Evolutionary conservation across 2,329 filamentous ascomycete species (phyloP).

Genomic region (Scytalidium lignicola): DNA sequence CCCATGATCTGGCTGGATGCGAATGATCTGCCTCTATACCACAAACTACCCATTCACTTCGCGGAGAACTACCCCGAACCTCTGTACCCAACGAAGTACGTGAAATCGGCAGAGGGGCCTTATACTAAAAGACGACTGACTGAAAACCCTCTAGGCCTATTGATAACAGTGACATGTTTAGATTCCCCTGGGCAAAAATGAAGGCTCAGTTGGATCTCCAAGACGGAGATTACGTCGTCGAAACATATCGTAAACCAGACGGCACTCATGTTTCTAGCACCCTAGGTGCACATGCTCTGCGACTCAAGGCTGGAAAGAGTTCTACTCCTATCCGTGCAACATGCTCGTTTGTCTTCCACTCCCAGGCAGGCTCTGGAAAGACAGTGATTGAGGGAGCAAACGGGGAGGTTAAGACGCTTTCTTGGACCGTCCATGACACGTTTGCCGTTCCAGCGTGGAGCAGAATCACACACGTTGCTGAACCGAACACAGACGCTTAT

Average conservation of each 20-base stretch:
- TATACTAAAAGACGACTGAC: slow-evolving; percentile 9
- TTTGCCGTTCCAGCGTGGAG: slow-evolving; percentile 39
- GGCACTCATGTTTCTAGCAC: slow-evolving; percentile 27
- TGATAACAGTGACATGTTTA: slow-evolving; percentile 21
- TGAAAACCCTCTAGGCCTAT: slow-evolving; percentile 27
- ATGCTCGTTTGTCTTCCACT: not conserved
- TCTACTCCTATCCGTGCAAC: not conserved
- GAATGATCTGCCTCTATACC: slow-evolving; percentile 36
- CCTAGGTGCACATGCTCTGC: slow-evolving; percentile 33
- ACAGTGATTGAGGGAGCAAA: not conserved
- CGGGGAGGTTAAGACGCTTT: not conserved
- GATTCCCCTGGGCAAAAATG: slow-evolving; percentile 32
- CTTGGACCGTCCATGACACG: slow-evolving; percentile 35
- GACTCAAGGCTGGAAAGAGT: slow-evolving; percentile 24
- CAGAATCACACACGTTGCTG: slow-evolving; percentile 32
- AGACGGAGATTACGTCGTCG: slow-evolving; percentile 15
- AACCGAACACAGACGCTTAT: slow-evolving; percentile 29
- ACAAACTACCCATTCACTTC: slow-evolving; percentile 37
- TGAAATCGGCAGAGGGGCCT: not conserved
- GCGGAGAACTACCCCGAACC: slow-evolving; percentile 33
- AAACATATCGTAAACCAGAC: slow-evolving; percentile 26
- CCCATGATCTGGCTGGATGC: slow-evolving; percentile 43
- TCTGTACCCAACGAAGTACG: slow-evolving; percentile 33
- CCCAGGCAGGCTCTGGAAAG: not conserved
- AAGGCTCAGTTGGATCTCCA: slow-evolving; percentile 27